Percentiles rank a stretch among this genome's conserved stretches.
Evolutionary conservation across 768 basidiomycete genomes (phyloP).

Genomic region (Collybiopsis luxurians): DNA sequence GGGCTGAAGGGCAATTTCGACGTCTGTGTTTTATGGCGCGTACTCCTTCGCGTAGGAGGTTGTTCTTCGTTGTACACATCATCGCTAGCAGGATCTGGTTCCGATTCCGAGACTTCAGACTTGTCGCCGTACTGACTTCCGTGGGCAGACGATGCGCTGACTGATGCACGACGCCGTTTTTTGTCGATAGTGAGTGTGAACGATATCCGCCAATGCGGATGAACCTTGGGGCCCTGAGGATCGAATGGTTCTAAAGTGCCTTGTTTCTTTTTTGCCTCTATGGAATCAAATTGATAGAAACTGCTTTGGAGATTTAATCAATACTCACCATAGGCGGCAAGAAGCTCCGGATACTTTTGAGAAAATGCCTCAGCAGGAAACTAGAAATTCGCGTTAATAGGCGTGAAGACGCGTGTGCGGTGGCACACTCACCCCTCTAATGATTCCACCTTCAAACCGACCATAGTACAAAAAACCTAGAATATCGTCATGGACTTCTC

Average conservation of each 20-base stretch:
- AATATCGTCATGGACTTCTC: slow-evolving; percentile 42
- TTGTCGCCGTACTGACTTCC: slow-evolving; percentile 22
- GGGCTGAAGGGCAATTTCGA: slow-evolving; percentile 64
- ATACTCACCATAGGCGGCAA: slow-evolving; percentile 55
- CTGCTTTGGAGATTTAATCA: background rate
- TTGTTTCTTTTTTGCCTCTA: slow-evolving; percentile 22
- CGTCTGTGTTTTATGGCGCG: slow-evolving; percentile 15
- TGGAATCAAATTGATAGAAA: slow-evolving; percentile 9
- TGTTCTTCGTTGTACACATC: slow-evolving; percentile 12
- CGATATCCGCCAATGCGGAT: slow-evolving; percentile 56
- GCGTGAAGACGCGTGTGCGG: slow-evolving; percentile 9
- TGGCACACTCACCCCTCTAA: slow-evolving; percentile 47
- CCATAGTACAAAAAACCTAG: slow-evolving; percentile 57
- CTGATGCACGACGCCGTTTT: slow-evolving; percentile 15
- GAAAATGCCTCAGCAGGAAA: slow-evolving; percentile 38
- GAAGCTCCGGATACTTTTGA: slow-evolving; percentile 37
- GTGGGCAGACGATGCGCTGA: slow-evolving; percentile 24
- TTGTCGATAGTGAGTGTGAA: slow-evolving; percentile 30
- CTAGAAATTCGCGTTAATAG: slow-evolving; percentile 35
- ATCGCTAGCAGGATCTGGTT: slow-evolving; percentile 23
- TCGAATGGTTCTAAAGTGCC: slow-evolving; percentile 54
- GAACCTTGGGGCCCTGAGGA: slow-evolving; percentile 55
- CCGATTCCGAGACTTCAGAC: slow-evolving; percentile 27
- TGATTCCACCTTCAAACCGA: slow-evolving; percentile 53
- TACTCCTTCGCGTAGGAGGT: slow-evolving; percentile 14